A percentile compares a stretch with the other conserved stretches of the same genome.
Evolutionary conservation across 2,329 filamentous ascomycete species (phyloP).

Genomic region (Epichloe sp.): DNA sequence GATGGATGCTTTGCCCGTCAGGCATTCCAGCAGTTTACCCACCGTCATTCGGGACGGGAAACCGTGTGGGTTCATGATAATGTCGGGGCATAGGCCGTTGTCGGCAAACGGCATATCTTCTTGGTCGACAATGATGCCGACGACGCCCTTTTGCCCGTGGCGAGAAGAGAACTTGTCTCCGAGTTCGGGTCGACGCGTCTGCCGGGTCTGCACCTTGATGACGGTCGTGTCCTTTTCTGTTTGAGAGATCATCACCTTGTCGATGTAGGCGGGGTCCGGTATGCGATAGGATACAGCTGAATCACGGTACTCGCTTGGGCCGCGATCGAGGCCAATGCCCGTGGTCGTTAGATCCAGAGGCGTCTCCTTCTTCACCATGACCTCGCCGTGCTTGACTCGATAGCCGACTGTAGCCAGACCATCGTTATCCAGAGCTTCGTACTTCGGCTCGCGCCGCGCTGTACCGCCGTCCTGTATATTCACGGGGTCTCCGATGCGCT

Average conservation of each 20-base stretch:
- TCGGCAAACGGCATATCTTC: constrained; percentile 96
- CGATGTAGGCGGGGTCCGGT: constrained; percentile 75
- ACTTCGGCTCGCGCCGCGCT: constrained; percentile 49
- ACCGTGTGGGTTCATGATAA: constrained; percentile 99
- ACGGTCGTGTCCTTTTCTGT: constrained; percentile 78
- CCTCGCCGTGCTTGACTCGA: constrained; percentile 63
- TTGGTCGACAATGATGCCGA: constrained; percentile 91
- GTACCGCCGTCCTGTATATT: constrained; percentile 44
- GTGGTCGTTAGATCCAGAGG: constrained; percentile 66
- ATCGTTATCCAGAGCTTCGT: constrained; percentile 66
- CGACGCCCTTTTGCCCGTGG: constrained; percentile 96
- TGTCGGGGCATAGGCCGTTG: constrained; percentile 81
- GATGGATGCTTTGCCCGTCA: constrained; percentile 88
- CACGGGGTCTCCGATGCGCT: constrained; percentile 47
- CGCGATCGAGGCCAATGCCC: constrained; percentile 54
- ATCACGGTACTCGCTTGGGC: constrained; percentile 51
- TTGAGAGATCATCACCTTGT: constrained; percentile 89
- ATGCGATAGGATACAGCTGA: constrained; percentile 68
- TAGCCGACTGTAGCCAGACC: constrained; percentile 81
- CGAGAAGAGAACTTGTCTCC: constrained; percentile 98
- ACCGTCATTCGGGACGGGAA: constrained; percentile 99
- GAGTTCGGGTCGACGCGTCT: constrained; percentile 86
- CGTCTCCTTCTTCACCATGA: constrained; percentile 81
- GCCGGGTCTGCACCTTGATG: constrained; percentile 90
- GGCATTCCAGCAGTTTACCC: constrained; percentile 89